These are phyloP conservation scores for Sphenostylis stenocarpa DNA, from an alignment of 306 rosid genomes.

Conservation along the genomic window DNA sequence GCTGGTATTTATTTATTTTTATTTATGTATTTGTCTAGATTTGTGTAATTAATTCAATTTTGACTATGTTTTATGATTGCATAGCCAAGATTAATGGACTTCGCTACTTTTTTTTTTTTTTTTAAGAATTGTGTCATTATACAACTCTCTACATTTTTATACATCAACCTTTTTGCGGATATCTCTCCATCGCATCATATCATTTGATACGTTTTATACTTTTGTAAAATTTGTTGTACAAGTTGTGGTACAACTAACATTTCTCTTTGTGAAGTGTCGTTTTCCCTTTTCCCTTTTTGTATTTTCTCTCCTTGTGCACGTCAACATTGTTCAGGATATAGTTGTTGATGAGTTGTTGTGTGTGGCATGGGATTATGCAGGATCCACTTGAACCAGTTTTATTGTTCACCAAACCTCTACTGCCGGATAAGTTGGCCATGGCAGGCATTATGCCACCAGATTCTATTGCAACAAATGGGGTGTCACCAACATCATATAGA, in stretches of 20 bases:
- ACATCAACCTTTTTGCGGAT: not conserved
- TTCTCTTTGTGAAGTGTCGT: not conserved
- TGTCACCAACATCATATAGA: slow-evolving; percentile 56
- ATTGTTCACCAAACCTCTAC: slow-evolving; percentile 79
- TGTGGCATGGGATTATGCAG: slow-evolving; percentile 54
- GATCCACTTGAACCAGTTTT: slow-evolving; percentile 94
- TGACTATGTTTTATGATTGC: not conserved
- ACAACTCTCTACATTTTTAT: too few species aligned
- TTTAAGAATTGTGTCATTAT: too few species aligned
- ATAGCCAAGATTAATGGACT: not conserved
- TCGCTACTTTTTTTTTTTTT: not conserved
- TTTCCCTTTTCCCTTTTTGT: not conserved
- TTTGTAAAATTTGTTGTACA: too few species aligned
- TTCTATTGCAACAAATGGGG: slow-evolving; percentile 51
- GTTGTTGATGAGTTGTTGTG: slow-evolving; percentile 21
- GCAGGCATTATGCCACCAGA: slow-evolving; percentile 81
- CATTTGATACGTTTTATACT: not conserved
- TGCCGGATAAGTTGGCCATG: slow-evolving; percentile 90
- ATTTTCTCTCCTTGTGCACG: not conserved
- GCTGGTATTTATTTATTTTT: slow-evolving; percentile 69
- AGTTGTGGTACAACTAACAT: not conserved
- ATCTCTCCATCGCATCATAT: not conserved
- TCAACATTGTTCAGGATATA: not conserved
- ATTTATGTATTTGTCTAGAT: too few species aligned
- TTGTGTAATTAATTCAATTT: not conserved